Evolutionary conservation across 345 rosid genomes (phyloP).

Genomic region (Populus deltoides): DNA sequence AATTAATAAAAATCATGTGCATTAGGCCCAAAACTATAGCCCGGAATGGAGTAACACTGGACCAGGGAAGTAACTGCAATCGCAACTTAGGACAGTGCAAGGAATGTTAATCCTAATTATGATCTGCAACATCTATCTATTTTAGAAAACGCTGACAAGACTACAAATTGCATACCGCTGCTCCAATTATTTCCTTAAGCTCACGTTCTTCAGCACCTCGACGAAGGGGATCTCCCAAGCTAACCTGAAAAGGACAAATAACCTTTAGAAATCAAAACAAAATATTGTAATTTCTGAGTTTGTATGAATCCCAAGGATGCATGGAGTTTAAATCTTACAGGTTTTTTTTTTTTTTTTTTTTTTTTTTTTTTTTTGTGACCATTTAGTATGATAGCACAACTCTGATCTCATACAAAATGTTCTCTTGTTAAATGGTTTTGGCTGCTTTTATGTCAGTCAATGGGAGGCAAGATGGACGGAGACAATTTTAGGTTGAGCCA

Average conservation of each 20-base stretch:
- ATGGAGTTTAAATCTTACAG: not conserved
- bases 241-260: conserved; percentile 52
- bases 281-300: not conserved
- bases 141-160: not conserved
- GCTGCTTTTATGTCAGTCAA: not conserved
- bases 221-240: conserved; percentile 91
- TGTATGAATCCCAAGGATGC: not conserved
- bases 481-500: not conserved
- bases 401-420: no score
- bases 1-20: not conserved
- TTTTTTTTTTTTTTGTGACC: no score
- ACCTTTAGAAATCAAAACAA: not conserved
- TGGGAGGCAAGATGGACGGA: not conserved
- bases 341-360: not conserved
- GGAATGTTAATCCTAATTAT: not conserved
- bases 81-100: not conserved
- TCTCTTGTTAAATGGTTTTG: not conserved
- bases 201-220: conserved; percentile 61
- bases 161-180: conserved; percentile 59
- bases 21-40: not conserved
- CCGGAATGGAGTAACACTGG: not conserved
- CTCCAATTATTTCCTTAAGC: conserved; percentile 76
- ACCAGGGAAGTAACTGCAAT: not conserved
- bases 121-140: not conserved
- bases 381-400: not conserved